These are phyloP conservation scores for Lentinula novae-zelandiae DNA, from an alignment of 1,284 basidiomycete species.

Conservation along the genomic window DNA sequence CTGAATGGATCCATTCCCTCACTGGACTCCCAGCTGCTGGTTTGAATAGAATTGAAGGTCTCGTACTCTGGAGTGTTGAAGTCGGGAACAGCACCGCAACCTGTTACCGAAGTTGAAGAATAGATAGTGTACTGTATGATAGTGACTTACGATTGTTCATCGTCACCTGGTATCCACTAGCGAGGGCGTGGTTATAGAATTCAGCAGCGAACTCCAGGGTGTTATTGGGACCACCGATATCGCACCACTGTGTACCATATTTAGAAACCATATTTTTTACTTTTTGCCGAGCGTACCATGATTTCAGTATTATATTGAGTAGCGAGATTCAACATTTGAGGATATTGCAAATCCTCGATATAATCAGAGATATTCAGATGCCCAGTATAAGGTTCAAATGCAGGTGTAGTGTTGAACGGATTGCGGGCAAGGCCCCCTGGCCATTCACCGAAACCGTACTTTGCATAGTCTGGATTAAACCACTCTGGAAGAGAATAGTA, in stretches of 20 bases:
- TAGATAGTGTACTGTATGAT: neutral
- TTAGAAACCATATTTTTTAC: neutral
- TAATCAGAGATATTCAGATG: constrained; percentile 47
- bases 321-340: constrained; percentile 54
- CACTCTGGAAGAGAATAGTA: constrained; percentile 54
- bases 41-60: constrained; percentile 45
- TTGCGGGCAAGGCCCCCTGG: constrained; percentile 55
- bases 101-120: constrained; percentile 9
- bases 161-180: constrained; percentile 47
- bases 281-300: constrained; percentile 32
- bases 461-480: constrained; percentile 52
- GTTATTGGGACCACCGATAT: constrained; percentile 56
- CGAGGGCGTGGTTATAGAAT: constrained; percentile 47
- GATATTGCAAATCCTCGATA: constrained; percentile 47
- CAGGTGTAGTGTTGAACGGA: constrained; percentile 38
- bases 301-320: constrained; percentile 51
- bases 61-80: constrained; percentile 46
- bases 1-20: constrained; percentile 49
- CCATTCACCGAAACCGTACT: constrained; percentile 47
- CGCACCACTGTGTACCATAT: constrained; percentile 42
- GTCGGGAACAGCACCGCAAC: constrained; percentile 42
- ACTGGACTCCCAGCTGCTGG: constrained; percentile 52
- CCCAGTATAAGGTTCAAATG: constrained; percentile 54
- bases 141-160: constrained; percentile 46
- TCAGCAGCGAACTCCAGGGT: constrained; percentile 44